Conservation (phyloP, 1,284 basidiomycete species). For the Schizophyllum commune region DNA sequence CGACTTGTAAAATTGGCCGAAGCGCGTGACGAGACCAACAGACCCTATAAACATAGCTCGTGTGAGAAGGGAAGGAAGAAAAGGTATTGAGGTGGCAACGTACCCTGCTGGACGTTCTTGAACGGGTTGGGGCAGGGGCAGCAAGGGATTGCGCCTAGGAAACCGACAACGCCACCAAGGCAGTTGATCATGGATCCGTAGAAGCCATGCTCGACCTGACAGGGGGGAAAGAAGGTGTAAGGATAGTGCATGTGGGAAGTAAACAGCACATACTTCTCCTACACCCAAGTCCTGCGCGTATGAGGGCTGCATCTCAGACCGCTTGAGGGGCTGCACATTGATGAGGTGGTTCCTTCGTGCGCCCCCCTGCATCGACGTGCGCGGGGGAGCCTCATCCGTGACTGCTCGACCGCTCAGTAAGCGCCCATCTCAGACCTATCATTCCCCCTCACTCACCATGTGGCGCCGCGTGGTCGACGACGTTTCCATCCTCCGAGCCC, state of each 20-base stretch:
- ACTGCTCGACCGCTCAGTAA: slow-evolving; percentile 4
- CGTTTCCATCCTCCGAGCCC: slow-evolving; percentile 45
- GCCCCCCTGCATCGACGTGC: slow-evolving; percentile 3
- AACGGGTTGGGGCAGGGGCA: slow-evolving; percentile 79
- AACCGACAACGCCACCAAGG: slow-evolving; percentile 51
- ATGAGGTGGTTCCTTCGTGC: slow-evolving; percentile 35
- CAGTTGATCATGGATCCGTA: slow-evolving; percentile 79
- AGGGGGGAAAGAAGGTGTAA: slow-evolving; percentile 3
- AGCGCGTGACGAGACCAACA: slow-evolving; percentile 87
- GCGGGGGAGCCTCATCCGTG: slow-evolving; percentile 7
- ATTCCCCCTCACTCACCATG: slow-evolving; percentile 38
- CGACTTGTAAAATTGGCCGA: slow-evolving; percentile 92
- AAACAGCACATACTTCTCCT: slow-evolving; percentile 33
- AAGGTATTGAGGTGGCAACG: slow-evolving; percentile 5
- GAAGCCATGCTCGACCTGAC: slow-evolving; percentile 67
- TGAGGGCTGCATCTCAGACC: slow-evolving; percentile 84
- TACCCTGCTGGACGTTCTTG: slow-evolving; percentile 76
- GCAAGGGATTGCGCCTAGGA: slow-evolving; percentile 80
- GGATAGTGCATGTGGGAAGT: background rate
- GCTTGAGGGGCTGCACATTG: slow-evolving; percentile 74
- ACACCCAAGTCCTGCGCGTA: slow-evolving; percentile 86
- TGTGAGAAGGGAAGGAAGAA: slow-evolving; percentile 5
- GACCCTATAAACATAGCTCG: slow-evolving; percentile 42
- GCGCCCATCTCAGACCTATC: slow-evolving; percentile 7
- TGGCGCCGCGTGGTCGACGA: slow-evolving; percentile 70